Percentiles rank a stretch among this genome's conserved stretches.
These are phyloP conservation scores for Primulina tabacum DNA, from an alignment of 257 asterid genomes.

Conservation along the genomic window DNA sequence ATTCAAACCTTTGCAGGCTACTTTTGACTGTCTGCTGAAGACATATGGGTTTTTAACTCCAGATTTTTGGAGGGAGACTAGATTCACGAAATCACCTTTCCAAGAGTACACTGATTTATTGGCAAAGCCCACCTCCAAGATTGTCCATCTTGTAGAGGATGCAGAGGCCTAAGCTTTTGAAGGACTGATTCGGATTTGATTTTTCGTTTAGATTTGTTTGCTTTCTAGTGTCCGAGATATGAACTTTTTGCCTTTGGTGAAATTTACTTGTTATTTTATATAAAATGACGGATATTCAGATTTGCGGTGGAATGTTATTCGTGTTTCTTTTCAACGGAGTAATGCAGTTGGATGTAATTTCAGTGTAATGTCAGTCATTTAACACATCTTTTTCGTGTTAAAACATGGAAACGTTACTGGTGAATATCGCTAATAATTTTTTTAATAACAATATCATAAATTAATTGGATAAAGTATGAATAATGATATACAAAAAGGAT, in stretches of 20 bases:
- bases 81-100: constrained; percentile 51
- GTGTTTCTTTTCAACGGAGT: not conserved
- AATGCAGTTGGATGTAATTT: not conserved
- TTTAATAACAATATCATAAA: no score
- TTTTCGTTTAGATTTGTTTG: not conserved
- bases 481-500: no score
- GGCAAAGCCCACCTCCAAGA: constrained; percentile 51
- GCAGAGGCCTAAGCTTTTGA: constrained; percentile 25
- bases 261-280: not conserved
- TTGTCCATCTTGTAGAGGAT: constrained; percentile 32
- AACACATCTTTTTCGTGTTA: not conserved
- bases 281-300: not conserved
- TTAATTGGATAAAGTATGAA: no score
- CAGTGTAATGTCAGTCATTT: not conserved
- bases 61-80: constrained; percentile 68
- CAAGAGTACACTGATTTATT: constrained; percentile 58
- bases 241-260: not conserved
- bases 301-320: no score
- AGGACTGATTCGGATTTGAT: not conserved
- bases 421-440: no score
- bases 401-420: not conserved
- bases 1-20: constrained; percentile 41
- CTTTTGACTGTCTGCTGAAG: constrained; percentile 67
- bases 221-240: not conserved
- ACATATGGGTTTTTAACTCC: constrained; percentile 81